phyloP scores from a whole-genome alignment of 2,329 filamentous ascomycete species.

The Teratosphaeria pseudoeucalypti region DNA sequence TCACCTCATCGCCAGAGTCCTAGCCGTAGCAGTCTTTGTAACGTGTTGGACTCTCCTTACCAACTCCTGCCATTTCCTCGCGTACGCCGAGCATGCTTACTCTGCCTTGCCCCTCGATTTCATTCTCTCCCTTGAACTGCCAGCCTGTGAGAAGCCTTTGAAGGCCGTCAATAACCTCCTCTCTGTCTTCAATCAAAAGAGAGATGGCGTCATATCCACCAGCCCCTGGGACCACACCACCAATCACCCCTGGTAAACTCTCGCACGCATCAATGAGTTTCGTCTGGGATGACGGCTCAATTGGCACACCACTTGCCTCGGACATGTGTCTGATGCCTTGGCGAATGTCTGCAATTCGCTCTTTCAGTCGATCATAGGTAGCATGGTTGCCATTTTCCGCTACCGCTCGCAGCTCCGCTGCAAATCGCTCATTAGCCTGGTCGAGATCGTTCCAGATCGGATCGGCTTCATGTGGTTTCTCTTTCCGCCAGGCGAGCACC shows the following conservation, averaged over 20 bases:
- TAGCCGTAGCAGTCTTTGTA: conserved; percentile 28
- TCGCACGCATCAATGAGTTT: conserved; percentile 67
- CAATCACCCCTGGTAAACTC: conserved; percentile 66
- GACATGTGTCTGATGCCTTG: conserved; percentile 68
- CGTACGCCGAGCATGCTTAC: conserved; percentile 60
- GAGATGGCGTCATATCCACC: conserved; percentile 88
- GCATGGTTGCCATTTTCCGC: conserved; percentile 38
- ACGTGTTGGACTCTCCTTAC: conserved; percentile 27
- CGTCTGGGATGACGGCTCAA: conserved; percentile 82
- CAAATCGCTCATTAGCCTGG: conserved; percentile 60
- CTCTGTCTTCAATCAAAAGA: conserved; percentile 65
- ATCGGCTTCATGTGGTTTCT: conserved; percentile 53
- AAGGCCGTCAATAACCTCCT: conserved; percentile 50
- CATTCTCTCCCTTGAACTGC: conserved; percentile 36
- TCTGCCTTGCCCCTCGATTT: conserved; percentile 32
- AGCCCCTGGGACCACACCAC: conserved; percentile 86
- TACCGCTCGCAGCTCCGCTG: conserved; percentile 48
- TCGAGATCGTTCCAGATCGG: conserved; percentile 68
- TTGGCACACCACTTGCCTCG: conserved; percentile 61
- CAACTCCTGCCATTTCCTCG: conserved; percentile 61
- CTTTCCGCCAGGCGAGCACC: conserved; percentile 69
- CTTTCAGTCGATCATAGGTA: conserved; percentile 43
- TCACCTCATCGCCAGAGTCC: neutral
- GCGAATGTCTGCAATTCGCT: conserved; percentile 42
- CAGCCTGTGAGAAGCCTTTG: conserved; percentile 55